Base-by-base conservation (phyloP, 2,329 filamentous ascomycete species). In the Fonsecaea multimorphosa region DNA sequence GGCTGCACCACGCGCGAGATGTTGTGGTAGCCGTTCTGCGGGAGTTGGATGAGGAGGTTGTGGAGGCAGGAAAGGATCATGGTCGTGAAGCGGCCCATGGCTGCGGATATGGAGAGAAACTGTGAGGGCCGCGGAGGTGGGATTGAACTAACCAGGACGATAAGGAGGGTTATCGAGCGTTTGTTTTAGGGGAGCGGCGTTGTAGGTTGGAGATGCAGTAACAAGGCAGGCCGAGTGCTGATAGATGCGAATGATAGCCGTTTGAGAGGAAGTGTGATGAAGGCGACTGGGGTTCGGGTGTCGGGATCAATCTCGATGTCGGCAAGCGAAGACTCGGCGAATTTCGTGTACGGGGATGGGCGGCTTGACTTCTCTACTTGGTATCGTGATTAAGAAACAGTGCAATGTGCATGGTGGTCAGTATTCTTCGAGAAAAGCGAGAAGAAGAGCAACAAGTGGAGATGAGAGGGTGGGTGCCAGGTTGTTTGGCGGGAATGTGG, bases 1-100 rank as follows among this genome's bases (percentile, higher is more conserved):
- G 70, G 70, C 63, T 72, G 69, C 40, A 72, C 51, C 53, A 72
- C 62, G 19, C 70, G 70, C 24, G 69, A 71, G 52, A 72, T 71
- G 46, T 72, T 72, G 59, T 72, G 69, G 60, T 72, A 71, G 46
- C 69, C 69, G 49, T 71, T 61, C 56, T 72, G 69, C 1, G 69
- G 70, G 11, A 72, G 44, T n/a, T 67, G 64, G 27, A 69, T 68
- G 44, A 72, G 60, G 57, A 72, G 62, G 27, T 65, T 60, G 61
- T 72, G 70, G 8, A 72, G 65, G 54, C 66, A 71, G 16, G 64
- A 68, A 53, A 70, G 65, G 55, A 72, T 66, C 19, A 65, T 62
- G 52, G 68, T 36, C n/a, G 40, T 60, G 49, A 71, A 68, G 57
- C 68, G 65, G 19, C 65, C 69, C 69, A 71, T 71, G 32, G 24